Evolutionary conservation across 2,329 filamentous ascomycete genomes (phyloP), one percentile per base, ranked within the genome.

Genomic region (Ceratocystis cubensis): DNA sequence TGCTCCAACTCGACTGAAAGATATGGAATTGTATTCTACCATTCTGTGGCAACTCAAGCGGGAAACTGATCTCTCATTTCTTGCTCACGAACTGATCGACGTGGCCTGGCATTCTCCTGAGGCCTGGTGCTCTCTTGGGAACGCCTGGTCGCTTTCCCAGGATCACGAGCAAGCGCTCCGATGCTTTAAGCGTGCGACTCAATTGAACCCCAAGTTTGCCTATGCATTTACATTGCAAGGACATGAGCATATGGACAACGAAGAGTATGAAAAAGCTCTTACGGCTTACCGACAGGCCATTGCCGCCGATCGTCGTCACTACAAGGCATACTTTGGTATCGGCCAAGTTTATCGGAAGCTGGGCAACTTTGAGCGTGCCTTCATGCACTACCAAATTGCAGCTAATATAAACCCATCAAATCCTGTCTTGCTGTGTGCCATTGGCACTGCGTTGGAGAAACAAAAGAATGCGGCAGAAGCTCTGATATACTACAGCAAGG

Each of bases 21-120:
- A 96, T 73, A 96, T 97, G 92, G 94, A 99, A 74, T 87, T 97
- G 45, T 99, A 96, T 76, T 97, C 93, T 15, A 99, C 94, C 0
- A 88, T 96, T n/a, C 81, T 99, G n/a, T 99, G 95, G 94, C 92
- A 96, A 75, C 78, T 96, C 69, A 96, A 96, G 75, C 87, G 89
- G 69, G 93, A 96, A 73, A 89, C 91, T 0, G 90, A 96, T 69
- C 81, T 99, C 25, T 92, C 93, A 0, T 96, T 94, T 75, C 81
- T 99, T 33, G 91, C 93, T 0, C 93, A 97, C 72, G 90, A 95
- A 72, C 81, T 97, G 50, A 83, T 96, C 64, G 93, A 96, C 70
- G 80, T 88, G 17, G 89, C 91, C 68, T 94, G 92, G 78, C 81
- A 94, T 70, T 93, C 92, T 0, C 93, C 94, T 1, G 88, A 99